phyloP scores from a whole-genome alignment of 179 eudicot species.

The Beta lomatogona region DNA sequence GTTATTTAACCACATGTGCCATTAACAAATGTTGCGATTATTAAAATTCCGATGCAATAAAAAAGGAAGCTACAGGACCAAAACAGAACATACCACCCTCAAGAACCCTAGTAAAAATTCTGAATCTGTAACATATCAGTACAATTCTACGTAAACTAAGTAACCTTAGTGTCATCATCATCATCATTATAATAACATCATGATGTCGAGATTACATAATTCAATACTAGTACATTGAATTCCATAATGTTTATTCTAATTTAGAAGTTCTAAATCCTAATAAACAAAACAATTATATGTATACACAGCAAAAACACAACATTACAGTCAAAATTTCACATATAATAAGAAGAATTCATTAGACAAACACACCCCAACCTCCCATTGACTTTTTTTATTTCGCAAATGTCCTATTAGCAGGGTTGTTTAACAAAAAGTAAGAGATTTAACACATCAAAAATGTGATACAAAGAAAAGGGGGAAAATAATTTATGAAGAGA shows the following conservation, averaged over 20 bases:
- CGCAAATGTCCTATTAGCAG: neutral
- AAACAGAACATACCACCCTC: too few relatives aligned
- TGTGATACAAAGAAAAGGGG: neutral
- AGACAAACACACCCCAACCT: neutral
- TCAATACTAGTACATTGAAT: neutral
- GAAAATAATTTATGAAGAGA: neutral
- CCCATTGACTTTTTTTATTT: slow-evolving; percentile 7
- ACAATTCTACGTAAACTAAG: too few relatives aligned
- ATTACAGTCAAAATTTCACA: neutral
- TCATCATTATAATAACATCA: slow-evolving; percentile 10
- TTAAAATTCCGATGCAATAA: too few relatives aligned
- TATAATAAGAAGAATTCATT: slow-evolving; percentile 2
- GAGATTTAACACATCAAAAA: slow-evolving; percentile 4
- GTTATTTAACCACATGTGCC: too few relatives aligned
- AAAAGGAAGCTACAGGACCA: too few relatives aligned
- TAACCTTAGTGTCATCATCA: neutral
- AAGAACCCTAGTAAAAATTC: too few relatives aligned
- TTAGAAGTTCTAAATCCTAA: neutral
- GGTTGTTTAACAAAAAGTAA: neutral
- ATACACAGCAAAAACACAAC: neutral
- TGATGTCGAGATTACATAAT: neutral
- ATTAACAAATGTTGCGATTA: too few relatives aligned
- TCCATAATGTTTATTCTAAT: neutral
- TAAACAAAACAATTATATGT: neutral
- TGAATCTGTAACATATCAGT: too few relatives aligned